Conservation (phyloP, 2,329 filamentous ascomycete species). For the Verticillium dahliae region DNA sequence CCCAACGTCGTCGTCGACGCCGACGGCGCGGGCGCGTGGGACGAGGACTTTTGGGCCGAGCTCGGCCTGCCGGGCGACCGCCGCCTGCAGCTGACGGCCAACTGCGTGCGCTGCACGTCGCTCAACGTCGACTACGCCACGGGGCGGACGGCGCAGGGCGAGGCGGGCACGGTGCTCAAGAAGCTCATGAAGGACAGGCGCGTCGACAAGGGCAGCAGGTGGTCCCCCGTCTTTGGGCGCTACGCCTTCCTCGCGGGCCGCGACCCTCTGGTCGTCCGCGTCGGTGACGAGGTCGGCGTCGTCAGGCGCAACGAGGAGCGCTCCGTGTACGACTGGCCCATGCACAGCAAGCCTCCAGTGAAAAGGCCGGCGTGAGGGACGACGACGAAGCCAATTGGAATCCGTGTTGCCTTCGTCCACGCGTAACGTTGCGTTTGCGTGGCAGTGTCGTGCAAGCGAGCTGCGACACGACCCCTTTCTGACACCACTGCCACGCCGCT, state of each 20-base stretch:
- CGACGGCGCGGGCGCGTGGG: constrained; percentile 56
- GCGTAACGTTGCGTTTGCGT: no score
- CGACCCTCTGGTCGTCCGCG: constrained; percentile 28
- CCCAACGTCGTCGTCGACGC: constrained; percentile 66
- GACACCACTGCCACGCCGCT: no score
- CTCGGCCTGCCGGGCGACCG: constrained; percentile 34
- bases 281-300: constrained; percentile 52
- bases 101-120: constrained; percentile 63
- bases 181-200: constrained; percentile 63
- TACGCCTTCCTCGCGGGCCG: constrained; percentile 53
- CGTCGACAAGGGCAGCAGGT: constrained; percentile 63
- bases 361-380: no score
- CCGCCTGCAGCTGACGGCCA: constrained; percentile 55
- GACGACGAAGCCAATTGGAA: no score
- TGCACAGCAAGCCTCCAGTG: background rate
- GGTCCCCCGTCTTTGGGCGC: constrained; percentile 64
- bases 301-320: constrained; percentile 41
- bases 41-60: constrained; percentile 69
- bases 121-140: constrained; percentile 67
- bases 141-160: constrained; percentile 50
- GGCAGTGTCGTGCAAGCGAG: no score
- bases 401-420: no score
- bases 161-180: constrained; percentile 58
- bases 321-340: constrained; percentile 48
- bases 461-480: no score